Evolutionary conservation across 1,284 basidiomycete species (phyloP).

Genomic region (Puccinia hordei): DNA sequence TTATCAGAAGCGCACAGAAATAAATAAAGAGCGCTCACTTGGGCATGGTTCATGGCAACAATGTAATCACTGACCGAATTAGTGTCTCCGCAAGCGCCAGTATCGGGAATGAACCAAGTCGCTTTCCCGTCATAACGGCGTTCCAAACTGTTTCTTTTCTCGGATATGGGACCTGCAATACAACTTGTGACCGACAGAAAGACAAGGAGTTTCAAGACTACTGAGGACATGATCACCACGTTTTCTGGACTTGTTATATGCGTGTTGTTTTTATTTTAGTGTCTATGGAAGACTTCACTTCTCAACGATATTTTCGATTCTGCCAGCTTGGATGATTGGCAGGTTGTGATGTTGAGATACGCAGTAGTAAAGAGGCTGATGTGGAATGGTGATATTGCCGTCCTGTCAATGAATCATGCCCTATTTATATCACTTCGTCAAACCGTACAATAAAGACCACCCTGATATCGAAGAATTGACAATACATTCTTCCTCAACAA

Average conservation of each 20-base stretch:
- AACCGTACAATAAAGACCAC: not conserved
- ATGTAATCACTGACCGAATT: conserved; percentile 28
- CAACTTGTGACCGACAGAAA: not conserved
- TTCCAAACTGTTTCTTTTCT: not conserved
- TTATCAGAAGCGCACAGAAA: not conserved
- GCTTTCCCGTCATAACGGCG: conserved; percentile 25
- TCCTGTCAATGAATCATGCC: not conserved
- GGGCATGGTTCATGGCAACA: conserved; percentile 39
- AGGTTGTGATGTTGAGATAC: not conserved
- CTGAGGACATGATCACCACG: not conserved
- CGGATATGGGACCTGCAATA: not conserved
- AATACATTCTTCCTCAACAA: not conserved
- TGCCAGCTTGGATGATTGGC: too few relatives aligned
- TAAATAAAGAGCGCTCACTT: conserved; percentile 13
- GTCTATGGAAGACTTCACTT: not conserved
- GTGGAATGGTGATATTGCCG: not conserved
- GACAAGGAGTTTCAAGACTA: not conserved
- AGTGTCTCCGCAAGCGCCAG: conserved; percentile 36
- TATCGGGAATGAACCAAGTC: conserved; percentile 48
- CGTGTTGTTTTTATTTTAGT: not conserved
- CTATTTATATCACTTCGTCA: not conserved
- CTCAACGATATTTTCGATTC: too few relatives aligned
- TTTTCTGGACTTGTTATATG: not conserved
- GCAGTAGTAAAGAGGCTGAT: not conserved
- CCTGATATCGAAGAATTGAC: not conserved